Percentiles rank a stretch among this genome's conserved stretches.
phyloP scores from a whole-genome alignment of 495 filamentous ascomycete genomes.

The Penicillium soppii region DNA sequence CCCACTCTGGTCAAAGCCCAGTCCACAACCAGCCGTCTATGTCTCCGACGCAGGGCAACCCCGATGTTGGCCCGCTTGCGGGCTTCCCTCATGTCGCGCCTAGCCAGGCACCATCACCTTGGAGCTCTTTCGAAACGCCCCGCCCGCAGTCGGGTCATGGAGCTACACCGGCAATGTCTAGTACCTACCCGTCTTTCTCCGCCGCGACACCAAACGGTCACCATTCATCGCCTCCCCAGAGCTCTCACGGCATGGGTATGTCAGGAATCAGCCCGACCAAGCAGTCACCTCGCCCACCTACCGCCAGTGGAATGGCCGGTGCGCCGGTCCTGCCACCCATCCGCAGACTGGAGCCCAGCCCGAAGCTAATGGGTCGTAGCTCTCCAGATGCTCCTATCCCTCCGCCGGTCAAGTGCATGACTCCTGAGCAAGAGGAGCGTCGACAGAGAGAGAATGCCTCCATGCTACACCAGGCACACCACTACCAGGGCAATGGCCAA shows the following conservation, averaged over 20 bases:
- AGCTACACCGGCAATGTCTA: constrained; percentile 22
- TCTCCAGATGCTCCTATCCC: constrained; percentile 48
- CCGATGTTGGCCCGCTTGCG: constrained; percentile 45
- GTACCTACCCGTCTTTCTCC: constrained; percentile 32
- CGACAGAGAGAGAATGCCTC: constrained; percentile 42
- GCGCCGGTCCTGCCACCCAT: constrained; percentile 51
- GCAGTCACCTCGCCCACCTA: constrained; percentile 55
- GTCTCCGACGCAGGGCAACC: constrained; percentile 51
- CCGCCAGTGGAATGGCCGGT: constrained; percentile 44
- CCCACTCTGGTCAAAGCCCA: constrained; percentile 41
- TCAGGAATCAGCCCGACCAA: constrained; percentile 78
- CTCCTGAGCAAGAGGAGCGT: constrained; percentile 47
- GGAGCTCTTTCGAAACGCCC: constrained; percentile 37
- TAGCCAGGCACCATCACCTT: constrained; percentile 30
- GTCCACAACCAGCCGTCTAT: constrained; percentile 48
- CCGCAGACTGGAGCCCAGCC: constrained; percentile 48
- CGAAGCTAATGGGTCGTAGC: constrained; percentile 49
- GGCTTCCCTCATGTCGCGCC: constrained; percentile 37
- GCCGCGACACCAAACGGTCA: constrained; percentile 35
- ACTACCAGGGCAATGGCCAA: constrained; percentile 26
- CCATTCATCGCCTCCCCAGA: constrained; percentile 44
- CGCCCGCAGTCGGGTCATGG: constrained; percentile 32
- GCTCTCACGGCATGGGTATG: constrained; percentile 52
- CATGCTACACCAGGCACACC: constrained; percentile 25
- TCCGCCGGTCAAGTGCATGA: constrained; percentile 48